Evolutionary conservation across 164 flowering plant genomes (phyloP), one percentile per base, ranked within the genome.

Genomic region (Hamamelis virginiana): DNA sequence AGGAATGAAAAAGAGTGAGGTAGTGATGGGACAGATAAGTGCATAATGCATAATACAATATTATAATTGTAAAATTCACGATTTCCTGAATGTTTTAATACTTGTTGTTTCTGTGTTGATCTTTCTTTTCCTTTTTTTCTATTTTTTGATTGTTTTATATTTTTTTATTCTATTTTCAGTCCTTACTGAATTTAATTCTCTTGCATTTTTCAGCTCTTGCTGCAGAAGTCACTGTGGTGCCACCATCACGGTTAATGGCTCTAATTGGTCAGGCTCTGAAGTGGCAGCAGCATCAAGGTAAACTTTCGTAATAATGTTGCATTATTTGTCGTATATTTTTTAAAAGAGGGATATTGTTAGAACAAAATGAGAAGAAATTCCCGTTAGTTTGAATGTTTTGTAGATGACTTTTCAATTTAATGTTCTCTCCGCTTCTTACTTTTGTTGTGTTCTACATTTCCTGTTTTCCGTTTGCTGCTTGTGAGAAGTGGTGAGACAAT

Each of bases 281-380:
- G 83, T 96, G 99, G 99, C 99, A 96, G 79, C 99, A 96, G 75
- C 98, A 96, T 72, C 99, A 96, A 88, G 99, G 98, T 96, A 59
- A 72, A 33, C 15, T 10, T 64, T 19, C 59, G 6, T 28, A 4
- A 16, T 22, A 41, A 62, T 9, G 23, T 22, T 19, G 5, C 26
- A 16, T 45, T 56, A 33, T 33, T 33, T 33, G 4, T 33, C 6
- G 41, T 33, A 33, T 2, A 33, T 33, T 33, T n/a, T 33, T 33
- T 33, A 33, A 33, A 33, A 33, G 41, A 6, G 6, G 41, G 41
- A 2, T 33, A 2, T 33, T 33, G 41, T 33, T 2, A 33, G 41
- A 33, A 6, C 41, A 33, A 6, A 33, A 33, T 33, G 4, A 33
- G 41, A 33, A 33, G 2, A 2, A 33, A 33, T 6, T 33, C 6